Evolutionary conservation across 2,329 filamentous ascomycete genomes (phyloP), one percentile per base, ranked within the genome.

Genomic region (Penicillium sp.): DNA sequence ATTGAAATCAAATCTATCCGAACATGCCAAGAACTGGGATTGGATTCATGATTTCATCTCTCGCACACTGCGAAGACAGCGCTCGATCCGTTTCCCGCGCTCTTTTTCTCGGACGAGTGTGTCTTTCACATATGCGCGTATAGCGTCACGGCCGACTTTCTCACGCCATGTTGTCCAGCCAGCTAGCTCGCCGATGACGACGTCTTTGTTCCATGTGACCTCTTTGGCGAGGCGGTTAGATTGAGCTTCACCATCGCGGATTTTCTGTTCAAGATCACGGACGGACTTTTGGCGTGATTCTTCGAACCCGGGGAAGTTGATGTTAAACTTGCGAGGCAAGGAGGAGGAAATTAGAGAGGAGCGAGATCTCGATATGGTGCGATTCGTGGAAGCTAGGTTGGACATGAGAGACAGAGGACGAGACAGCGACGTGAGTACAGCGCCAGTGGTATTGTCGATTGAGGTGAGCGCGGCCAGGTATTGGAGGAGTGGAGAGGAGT

Each of bases 81-180:
- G 76, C 69, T 78, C 79, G 75, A 98, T 83, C 14, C 85, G 83
- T 53, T 88, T 87, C 49, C 95, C 69, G 51, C 86, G 78, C 59
- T 86, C 85, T 50, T 78, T 79, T 69, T 98, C 93, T 37, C 79
- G 77, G 3, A 95, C 79, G 17, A 97, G 73, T 77, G 90, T 89
- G 20, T 80, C 80, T 57, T 75, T 78, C 13, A 86, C 91, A 53
- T 94, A 79, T 32, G 88, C 81, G 50, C 77, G 80, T 46, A 96
- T 78, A 18, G 87, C 86, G 43, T 78, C 78, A 45, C 82, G 74
- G 1, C 86, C 89, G 69, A 87, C 81, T 56, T 79, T 80, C 51
- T 88, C 87, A 58, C 94, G 82, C 70, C 89, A 80, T 27, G 94
- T 88, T 58, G 95, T 90, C 88, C 93, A 98, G 11, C 87, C 89